Evolutionary conservation across 1,284 basidiomycete species (phyloP).

Genomic region (Heterobasidion annosum): DNA sequence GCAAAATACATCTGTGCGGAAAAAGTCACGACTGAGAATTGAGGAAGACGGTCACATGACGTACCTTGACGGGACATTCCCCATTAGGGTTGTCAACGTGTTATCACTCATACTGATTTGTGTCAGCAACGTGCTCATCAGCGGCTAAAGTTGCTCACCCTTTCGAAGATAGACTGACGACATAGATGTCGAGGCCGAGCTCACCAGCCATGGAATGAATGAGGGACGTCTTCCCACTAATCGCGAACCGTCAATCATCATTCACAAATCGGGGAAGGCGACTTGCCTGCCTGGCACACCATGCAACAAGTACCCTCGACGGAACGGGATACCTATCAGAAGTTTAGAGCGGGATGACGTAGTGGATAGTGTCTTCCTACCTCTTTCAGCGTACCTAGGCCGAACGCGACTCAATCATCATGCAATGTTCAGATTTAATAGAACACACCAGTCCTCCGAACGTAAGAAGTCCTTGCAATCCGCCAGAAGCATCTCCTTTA

Average conservation of each 20-base stretch:
- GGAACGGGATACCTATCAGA: conserved; percentile 69
- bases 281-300: conserved; percentile 75
- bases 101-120: conserved; percentile 75
- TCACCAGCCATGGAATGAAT: conserved; percentile 84
- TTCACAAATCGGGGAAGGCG: conserved; percentile 8
- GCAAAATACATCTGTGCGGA: conserved; percentile 63
- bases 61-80: conserved; percentile 73
- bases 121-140: neutral
- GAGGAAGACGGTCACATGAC: conserved; percentile 11
- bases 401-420: conserved; percentile 4
- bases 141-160: conserved; percentile 38
- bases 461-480: conserved; percentile 79
- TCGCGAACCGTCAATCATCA: conserved; percentile 10
- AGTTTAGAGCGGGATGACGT: conserved; percentile 13
- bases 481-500: conserved; percentile 79
- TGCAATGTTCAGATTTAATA: conserved; percentile 2
- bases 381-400: conserved; percentile 75
- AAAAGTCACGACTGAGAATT: conserved; percentile 11
- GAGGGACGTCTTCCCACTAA: conserved; percentile 73
- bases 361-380: conserved; percentile 30
- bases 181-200: conserved; percentile 82
- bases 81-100: conserved; percentile 74
- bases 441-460: conserved; percentile 72
- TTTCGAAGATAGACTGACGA: conserved; percentile 76
- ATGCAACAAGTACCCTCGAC: conserved; percentile 75